Percentiles rank a stretch among this genome's conserved stretches.
Conservation (phyloP, 257 asterid species). For the Leonotis leonurus region DNA sequence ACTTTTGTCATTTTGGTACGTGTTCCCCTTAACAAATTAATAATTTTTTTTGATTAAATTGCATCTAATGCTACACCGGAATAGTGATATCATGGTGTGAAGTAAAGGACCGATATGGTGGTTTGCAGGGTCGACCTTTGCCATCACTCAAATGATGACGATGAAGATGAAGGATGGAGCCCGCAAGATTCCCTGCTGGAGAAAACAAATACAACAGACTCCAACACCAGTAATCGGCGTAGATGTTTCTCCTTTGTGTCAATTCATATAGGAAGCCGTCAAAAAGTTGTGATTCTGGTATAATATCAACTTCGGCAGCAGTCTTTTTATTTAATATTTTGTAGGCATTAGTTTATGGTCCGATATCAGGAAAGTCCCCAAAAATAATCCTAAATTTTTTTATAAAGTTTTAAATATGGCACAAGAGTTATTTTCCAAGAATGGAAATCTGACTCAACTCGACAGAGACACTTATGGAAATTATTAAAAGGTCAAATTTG, state of each 20-base stretch:
- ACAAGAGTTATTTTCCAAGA: no score
- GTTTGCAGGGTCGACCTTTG: constrained; percentile 87
- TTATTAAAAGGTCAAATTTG: no score
- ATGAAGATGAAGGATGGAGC: constrained; percentile 64
- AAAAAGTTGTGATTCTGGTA: constrained; percentile 80
- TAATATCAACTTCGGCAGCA: background rate
- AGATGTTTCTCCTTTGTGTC: constrained; percentile 50
- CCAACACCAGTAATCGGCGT: constrained; percentile 30
- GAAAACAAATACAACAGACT: constrained; percentile 34
- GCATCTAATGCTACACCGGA: background rate
- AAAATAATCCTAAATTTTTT: no score
- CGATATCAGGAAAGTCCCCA: no score
- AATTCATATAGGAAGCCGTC: constrained; percentile 64
- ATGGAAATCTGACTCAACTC: no score
- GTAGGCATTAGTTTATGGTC: no score
- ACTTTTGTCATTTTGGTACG: constrained; percentile 72
- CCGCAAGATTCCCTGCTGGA: constrained; percentile 57
- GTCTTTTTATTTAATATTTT: no score
- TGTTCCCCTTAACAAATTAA: background rate
- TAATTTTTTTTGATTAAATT: background rate
- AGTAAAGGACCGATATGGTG: background rate
- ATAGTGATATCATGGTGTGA: background rate
- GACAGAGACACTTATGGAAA: no score
- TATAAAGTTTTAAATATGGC: no score
- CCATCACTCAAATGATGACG: constrained; percentile 77